Conservation (phyloP, 371 early-diverging fungal species). For the Rhizomucor miehei region DNA sequence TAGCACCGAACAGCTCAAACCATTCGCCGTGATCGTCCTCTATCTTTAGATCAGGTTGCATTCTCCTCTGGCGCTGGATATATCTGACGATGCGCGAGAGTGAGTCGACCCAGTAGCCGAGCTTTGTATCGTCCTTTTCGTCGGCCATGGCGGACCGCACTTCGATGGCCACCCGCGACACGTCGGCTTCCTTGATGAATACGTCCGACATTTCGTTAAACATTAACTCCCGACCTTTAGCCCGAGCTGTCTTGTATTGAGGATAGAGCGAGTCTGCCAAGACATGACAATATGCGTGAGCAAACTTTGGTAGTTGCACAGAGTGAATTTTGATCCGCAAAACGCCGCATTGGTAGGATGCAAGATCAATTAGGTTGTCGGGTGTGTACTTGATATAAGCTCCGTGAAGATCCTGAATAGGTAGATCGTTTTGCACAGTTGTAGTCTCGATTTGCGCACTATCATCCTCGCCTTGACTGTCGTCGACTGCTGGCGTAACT, state of each 20-base stretch:
- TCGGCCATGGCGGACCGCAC: constrained; percentile 27
- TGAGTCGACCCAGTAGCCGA: constrained; percentile 39
- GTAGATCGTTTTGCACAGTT: neutral
- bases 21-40: constrained; percentile 35
- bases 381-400: constrained; percentile 36
- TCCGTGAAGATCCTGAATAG: constrained; percentile 26
- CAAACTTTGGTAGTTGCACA: constrained; percentile 18
- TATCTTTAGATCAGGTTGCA: constrained; percentile 1
- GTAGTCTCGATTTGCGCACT: too few species aligned
- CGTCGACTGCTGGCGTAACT: constrained; percentile 14
- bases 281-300: constrained; percentile 32
- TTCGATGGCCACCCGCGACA: constrained; percentile 51
- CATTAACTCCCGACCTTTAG: constrained; percentile 24
- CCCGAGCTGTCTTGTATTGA: constrained; percentile 30
- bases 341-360: constrained; percentile 30
- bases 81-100: constrained; percentile 27
- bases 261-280: constrained; percentile 33
- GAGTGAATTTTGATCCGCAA: constrained; percentile 40
- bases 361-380: constrained; percentile 36
- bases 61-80: constrained; percentile 21
- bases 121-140: constrained; percentile 26
- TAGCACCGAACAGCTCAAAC: constrained; percentile 31
- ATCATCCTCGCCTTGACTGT: constrained; percentile 14
- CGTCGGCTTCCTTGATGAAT: constrained; percentile 61
- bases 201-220: constrained; percentile 47